phyloP scores from a whole-genome alignment of 768 basidiomycete species.

The Hydnomerulius pinastri region DNA sequence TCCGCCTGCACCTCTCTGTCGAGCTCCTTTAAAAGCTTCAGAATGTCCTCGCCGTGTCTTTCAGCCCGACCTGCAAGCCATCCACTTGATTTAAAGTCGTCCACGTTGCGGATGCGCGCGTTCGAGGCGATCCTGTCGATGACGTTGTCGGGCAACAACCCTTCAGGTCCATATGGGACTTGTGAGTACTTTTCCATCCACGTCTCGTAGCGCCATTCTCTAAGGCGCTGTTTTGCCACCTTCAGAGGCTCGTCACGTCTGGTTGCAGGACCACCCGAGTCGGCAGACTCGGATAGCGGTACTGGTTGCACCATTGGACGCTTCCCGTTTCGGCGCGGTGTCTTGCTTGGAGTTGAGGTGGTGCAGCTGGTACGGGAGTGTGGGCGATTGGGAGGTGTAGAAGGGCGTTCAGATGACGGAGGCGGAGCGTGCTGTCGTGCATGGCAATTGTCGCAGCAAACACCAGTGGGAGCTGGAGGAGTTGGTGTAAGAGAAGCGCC shows the following conservation, averaged over 20 bases:
- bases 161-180: slow-evolving; percentile 3
- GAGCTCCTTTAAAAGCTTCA: slow-evolving; percentile 13
- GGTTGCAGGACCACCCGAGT: background rate
- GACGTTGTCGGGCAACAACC: slow-evolving; percentile 25
- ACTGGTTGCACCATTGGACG: slow-evolving; percentile 9
- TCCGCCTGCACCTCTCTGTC: slow-evolving; percentile 7
- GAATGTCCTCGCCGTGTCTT: slow-evolving; percentile 21
- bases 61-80: slow-evolving; percentile 13
- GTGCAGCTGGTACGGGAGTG: background rate
- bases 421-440: background rate
- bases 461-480: background rate
- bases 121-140: slow-evolving; percentile 23
- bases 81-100: slow-evolving; percentile 10
- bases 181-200: background rate
- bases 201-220: background rate
- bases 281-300: no score
- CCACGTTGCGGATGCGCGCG: slow-evolving; percentile 6
- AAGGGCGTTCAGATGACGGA: background rate
- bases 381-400: background rate
- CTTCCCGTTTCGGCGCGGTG: slow-evolving; percentile 23
- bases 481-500: no score
- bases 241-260: background rate
- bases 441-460: background rate
- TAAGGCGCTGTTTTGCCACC: background rate
- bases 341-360: slow-evolving; percentile 8